Evolutionary conservation across 345 rosid species (phyloP), one percentile per base, ranked within the genome.

Genomic region (Ailanthus altissimus): DNA sequence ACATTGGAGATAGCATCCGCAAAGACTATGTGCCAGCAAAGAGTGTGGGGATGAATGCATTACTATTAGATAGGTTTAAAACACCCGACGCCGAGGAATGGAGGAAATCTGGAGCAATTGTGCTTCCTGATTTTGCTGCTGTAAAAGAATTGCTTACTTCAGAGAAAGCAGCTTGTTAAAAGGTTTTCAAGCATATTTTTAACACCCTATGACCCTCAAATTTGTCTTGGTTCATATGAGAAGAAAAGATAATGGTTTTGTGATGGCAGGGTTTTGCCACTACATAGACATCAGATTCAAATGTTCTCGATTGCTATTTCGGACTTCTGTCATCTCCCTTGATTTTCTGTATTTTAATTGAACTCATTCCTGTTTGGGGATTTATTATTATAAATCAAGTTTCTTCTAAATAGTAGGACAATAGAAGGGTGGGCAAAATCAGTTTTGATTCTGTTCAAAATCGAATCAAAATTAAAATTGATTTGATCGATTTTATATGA

Each of bases 1-100:
- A 94, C 81, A 93, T 94, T 0, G 98, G 98, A 58, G 98, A 94
- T 70, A 93, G 98, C 86, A 86, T 93, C 88, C 95, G 97, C 18
- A 93, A 86, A 71, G 98, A 94, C 87, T 93, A 91, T 78, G 64
- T 79, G 13, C 98, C 98, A 0, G 98, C 98, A 0, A 91, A 80
- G 85, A 86, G 92, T 75, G 85, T 91, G 32, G 97, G 98, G 14
- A 94, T 94, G 98, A 92, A 94, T 64, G 98, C 97, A 13, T 80
- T 93, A 80, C 83, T 94, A 40, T 67, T 94, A 81, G 99, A 95
- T 82, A 86, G 98, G 90, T 95, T 95, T 69, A 87, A 89, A 77
- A 93, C 93, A n/a, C 79, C 90, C 4, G 92, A 92, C 65, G 99
- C 97, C 5, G 81, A 84, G 79, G 91, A 87, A 56, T 93, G 99